Conservation (phyloP, 23 red algal genomes). For the Gracilaria domingensis region DNA sequence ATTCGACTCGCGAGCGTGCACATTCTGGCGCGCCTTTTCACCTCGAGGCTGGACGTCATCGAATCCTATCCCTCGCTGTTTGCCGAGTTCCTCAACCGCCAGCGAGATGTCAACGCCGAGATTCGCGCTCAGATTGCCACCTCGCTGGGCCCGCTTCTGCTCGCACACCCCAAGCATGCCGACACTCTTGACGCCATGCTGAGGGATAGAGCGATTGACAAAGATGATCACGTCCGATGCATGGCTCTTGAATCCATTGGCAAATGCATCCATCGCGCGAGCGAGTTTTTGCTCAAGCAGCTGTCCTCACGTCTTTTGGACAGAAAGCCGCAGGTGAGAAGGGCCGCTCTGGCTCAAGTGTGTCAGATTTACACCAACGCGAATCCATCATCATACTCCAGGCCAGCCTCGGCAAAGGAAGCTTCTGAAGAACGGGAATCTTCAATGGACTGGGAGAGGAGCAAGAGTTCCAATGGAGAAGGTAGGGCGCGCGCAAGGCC, state of each 20-base stretch:
- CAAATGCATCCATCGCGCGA: slow-evolving; percentile 42
- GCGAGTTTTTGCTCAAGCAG: slow-evolving; percentile 18
- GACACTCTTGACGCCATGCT: slow-evolving; percentile 42
- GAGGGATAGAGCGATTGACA: slow-evolving; percentile 54
- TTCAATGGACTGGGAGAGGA: background rate
- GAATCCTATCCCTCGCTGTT: slow-evolving; percentile 55
- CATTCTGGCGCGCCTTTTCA: slow-evolving; percentile 48
- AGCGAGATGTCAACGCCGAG: slow-evolving; percentile 36
- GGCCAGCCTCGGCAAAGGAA: background rate
- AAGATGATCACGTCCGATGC: slow-evolving; percentile 55
- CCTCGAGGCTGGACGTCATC: slow-evolving; percentile 46
- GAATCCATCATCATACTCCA: background rate
- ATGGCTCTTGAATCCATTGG: slow-evolving; percentile 40
- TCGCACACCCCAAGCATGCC: slow-evolving; percentile 49
- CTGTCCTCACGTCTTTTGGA: slow-evolving; percentile 44
- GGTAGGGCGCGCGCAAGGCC: background rate
- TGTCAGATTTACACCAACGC: slow-evolving; percentile 18
- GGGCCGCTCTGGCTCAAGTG: slow-evolving; percentile 41
- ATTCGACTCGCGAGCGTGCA: slow-evolving; percentile 49
- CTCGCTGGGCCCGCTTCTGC: slow-evolving; percentile 15
- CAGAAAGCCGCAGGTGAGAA: slow-evolving; percentile 37
- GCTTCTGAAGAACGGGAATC: background rate
- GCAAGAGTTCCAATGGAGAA: background rate
- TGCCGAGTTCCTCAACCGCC: slow-evolving; percentile 60
- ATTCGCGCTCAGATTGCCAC: slow-evolving; percentile 43